phyloP scores from a whole-genome alignment of 257 asterid genomes.

The Buddleja alternifolia region DNA sequence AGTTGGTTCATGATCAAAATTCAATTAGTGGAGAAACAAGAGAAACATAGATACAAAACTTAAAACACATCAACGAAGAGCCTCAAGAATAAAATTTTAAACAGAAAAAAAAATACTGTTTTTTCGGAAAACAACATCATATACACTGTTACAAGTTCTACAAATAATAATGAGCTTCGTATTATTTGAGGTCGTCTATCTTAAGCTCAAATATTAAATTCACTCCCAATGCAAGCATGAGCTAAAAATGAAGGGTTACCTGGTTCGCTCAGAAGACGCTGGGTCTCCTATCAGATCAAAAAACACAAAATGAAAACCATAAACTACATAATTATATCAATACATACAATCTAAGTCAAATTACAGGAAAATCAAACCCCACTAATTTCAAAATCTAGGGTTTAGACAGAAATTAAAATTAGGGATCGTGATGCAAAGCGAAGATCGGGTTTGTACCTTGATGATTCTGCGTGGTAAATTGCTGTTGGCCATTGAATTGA shows the following conservation, averaged over 20 bases:
- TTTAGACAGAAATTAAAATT: conserved; percentile 23
- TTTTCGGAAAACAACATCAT: neutral
- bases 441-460: conserved; percentile 58
- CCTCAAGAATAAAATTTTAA: neutral
- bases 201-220: conserved; percentile 17
- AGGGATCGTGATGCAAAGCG: conserved; percentile 41
- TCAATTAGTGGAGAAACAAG: neutral
- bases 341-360: conserved; percentile 20
- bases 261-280: conserved; percentile 98
- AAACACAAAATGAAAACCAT: conserved; percentile 6
- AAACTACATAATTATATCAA: conserved; percentile 9
- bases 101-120: neutral
- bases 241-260: conserved; percentile 48
- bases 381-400: conserved; percentile 28
- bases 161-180: neutral
- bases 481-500: conserved; percentile 58
- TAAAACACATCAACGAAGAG: neutral
- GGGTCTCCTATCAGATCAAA: conserved; percentile 73
- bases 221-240: conserved; percentile 1
- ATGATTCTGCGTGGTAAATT: conserved; percentile 57
- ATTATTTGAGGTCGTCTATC: neutral
- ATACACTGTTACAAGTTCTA: neutral
- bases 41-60: neutral
- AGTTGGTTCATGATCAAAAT: neutral
- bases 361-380: neutral